These are phyloP conservation scores for Beauveria australis DNA, from an alignment of 2,329 filamentous ascomycete species.

Conservation along the genomic window DNA sequence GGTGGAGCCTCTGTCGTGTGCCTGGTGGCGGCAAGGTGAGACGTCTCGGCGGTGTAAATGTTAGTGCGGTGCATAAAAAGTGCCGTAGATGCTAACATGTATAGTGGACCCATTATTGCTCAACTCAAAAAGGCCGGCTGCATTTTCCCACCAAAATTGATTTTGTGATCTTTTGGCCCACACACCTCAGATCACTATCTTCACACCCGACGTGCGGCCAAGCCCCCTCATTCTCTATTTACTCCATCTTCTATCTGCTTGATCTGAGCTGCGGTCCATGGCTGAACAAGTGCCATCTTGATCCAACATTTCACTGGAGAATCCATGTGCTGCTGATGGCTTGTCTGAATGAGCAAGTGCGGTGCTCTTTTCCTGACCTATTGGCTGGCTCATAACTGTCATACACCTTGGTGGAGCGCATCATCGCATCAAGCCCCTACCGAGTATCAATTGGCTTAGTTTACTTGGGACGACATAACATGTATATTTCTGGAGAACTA, in stretches of 20 bases:
- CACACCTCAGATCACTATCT: background rate
- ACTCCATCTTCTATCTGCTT: background rate
- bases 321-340: too few relatives aligned
- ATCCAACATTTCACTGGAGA: background rate
- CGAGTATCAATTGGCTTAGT: too few relatives aligned
- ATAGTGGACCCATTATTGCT: background rate
- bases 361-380: background rate
- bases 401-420: background rate
- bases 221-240: background rate
- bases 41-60: background rate
- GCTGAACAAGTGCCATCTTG: background rate
- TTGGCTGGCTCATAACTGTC: background rate
- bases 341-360: background rate
- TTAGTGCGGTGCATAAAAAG: background rate
- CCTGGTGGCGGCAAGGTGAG: background rate
- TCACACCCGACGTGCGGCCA: background rate
- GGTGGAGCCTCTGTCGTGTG: constrained; percentile 10
- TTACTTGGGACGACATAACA: too few relatives aligned
- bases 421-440: too few relatives aligned
- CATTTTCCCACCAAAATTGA: constrained; percentile 1
- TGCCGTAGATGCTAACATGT: background rate
- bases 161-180: background rate
- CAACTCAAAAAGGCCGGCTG: background rate
- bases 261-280: background rate
- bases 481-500: too few relatives aligned